phyloP scores from a whole-genome alignment of 2,329 filamentous ascomycete species.

The Fonsecaea pedrosoi region DNA sequence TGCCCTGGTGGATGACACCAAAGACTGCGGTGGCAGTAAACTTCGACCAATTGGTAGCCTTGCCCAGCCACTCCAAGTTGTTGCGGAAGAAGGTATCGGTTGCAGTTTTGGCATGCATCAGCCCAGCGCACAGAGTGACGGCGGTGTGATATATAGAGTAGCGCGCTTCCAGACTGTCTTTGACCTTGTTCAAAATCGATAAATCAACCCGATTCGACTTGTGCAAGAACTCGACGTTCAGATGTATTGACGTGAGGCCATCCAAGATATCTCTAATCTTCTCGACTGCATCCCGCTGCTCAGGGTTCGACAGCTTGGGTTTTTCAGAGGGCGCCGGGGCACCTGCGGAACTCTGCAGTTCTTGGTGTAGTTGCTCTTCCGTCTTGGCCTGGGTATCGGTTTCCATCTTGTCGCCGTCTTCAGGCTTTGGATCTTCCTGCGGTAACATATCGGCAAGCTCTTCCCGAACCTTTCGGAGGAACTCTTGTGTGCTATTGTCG shows the following conservation, averaged over 20 bases:
- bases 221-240: conserved; percentile 96
- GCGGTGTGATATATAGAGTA: conserved; percentile 99
- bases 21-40: conserved; percentile 96
- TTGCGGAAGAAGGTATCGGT: conserved; percentile 99
- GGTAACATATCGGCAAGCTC: conserved; percentile 68
- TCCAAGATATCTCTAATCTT: conserved; percentile 72
- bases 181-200: conserved; percentile 92
- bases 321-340: conserved; percentile 58
- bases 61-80: conserved; percentile 96
- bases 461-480: conserved; percentile 85
- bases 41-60: conserved; percentile 99
- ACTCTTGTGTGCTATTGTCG: conserved; percentile 98
- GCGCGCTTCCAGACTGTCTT: conserved; percentile 90
- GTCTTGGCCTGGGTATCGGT: conserved; percentile 57
- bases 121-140: conserved; percentile 96
- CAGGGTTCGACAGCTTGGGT: conserved; percentile 52
- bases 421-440: conserved; percentile 57
- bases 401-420: conserved; percentile 47
- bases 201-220: conserved; percentile 93
- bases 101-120: conserved; percentile 98
- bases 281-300: conserved; percentile 61
- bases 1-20: conserved; percentile 95
- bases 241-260: conserved; percentile 89
- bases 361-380: conserved; percentile 61
- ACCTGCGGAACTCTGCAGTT: conserved; percentile 54